Percentiles rank a stretch among this genome's conserved stretches.
Evolutionary conservation across 495 filamentous ascomycete genomes (phyloP).

Genomic region (Penicillium samsonianum): DNA sequence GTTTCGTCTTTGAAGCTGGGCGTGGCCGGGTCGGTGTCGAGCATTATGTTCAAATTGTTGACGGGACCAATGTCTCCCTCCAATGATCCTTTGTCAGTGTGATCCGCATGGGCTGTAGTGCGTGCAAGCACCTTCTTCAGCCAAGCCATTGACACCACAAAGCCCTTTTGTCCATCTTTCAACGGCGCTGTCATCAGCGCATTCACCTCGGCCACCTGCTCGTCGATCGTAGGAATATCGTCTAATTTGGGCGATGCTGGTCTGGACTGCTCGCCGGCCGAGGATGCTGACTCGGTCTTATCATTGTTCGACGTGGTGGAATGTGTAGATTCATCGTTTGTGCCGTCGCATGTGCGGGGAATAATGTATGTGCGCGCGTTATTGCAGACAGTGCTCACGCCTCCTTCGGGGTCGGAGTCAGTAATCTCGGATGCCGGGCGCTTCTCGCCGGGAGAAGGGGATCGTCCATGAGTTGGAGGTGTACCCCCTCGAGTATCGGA

Average conservation of each 20-base stretch:
- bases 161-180: conserved; percentile 71
- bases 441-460: conserved; percentile 55
- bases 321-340: conserved; percentile 25
- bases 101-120: conserved; percentile 56
- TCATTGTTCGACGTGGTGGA: conserved; percentile 34
- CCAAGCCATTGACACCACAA: conserved; percentile 79
- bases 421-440: conserved; percentile 54
- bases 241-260: conserved; percentile 15
- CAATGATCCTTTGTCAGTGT: conserved; percentile 56
- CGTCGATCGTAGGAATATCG: conserved; percentile 63
- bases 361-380: conserved; percentile 13
- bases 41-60: conserved; percentile 73
- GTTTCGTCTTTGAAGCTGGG: conserved; percentile 51
- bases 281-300: conserved; percentile 28
- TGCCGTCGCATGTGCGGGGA: conserved; percentile 26
- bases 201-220: conserved; percentile 73
- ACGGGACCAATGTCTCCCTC: conserved; percentile 76
- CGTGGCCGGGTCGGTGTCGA: conserved; percentile 44
- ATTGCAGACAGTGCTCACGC: conserved; percentile 19
- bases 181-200: conserved; percentile 52
- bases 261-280: conserved; percentile 20
- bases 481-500: conserved; percentile 36
- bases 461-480: conserved; percentile 36
- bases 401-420: conserved; percentile 33
- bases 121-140: conserved; percentile 71